A percentile compares a stretch with the other conserved stretches of the same genome.
phyloP scores from a whole-genome alignment of 306 rosid species.

The Echinosophora koreensis region DNA sequence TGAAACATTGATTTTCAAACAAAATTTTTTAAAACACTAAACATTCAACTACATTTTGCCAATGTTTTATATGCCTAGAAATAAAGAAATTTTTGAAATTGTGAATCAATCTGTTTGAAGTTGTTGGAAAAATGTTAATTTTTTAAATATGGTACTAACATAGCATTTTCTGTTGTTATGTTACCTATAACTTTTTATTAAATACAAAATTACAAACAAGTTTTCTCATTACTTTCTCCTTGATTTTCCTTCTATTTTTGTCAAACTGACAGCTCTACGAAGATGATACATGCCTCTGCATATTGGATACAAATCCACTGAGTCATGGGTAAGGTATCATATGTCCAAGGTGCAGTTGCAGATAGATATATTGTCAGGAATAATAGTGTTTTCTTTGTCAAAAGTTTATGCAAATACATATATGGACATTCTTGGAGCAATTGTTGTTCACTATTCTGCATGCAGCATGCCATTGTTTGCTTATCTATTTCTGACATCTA shows the following conservation, averaged over 20 bases:
- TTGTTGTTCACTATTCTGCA: conserved; percentile 20
- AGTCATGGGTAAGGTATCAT: conserved; percentile 97
- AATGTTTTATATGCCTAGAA: conserved; percentile 9
- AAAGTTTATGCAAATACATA: conserved; percentile 10
- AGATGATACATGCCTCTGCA: conserved; percentile 86
- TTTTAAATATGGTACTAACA: conserved; percentile 11
- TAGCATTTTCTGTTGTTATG: not conserved
- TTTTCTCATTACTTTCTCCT: conserved; percentile 39
- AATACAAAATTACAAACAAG: conserved; percentile 17
- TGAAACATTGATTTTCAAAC: conserved; percentile 8
- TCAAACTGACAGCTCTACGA: conserved; percentile 79
- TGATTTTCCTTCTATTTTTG: conserved; percentile 33
- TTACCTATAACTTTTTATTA: not conserved
- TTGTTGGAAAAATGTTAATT: conserved; percentile 9
- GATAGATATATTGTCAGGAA: conserved; percentile 25
- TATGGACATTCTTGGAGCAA: conserved; percentile 13
- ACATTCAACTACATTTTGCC: conserved; percentile 1
- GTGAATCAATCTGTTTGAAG: conserved; percentile 19
- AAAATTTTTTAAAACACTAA: conserved; percentile 15
- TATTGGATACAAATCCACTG: conserved; percentile 86
- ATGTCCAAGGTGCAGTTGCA: conserved; percentile 49
- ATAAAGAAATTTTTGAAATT: conserved; percentile 22
- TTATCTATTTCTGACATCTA: conserved; percentile 40
- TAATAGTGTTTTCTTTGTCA: conserved; percentile 27
- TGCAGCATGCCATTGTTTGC: conserved; percentile 29